Base-by-base conservation (phyloP, 2,329 filamentous ascomycete genomes). In the Exutisphaerella laricina region DNA sequence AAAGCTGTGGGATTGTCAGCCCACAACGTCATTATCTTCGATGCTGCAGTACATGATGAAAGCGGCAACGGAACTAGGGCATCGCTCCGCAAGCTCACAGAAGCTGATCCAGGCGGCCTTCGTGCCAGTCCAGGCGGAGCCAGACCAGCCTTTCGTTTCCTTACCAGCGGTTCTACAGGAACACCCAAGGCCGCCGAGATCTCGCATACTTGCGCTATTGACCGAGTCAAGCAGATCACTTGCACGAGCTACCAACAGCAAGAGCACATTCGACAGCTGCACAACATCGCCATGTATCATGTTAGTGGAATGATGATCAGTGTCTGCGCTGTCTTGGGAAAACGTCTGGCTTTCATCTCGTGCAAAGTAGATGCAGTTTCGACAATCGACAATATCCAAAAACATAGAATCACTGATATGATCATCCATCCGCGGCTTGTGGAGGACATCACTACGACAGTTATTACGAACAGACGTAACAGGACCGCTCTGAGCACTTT, bases 221-320 rank as follows among this genome's bases (percentile, higher is more conserved):
- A 14, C 6, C 8, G 36, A 30, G 6, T 30, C 23, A 4, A 6
- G 14, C 30, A 8, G 7, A n/a, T n/a, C n/a, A n/a, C n/a, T 9
- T 7, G 7, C n/a, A 32, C 8, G 20, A 17, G 30, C 12, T 30
- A 12, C n/a, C 16, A n/a, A 12, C 28, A 13, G 28, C 7, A 3
- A n/a, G 28, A 5, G 17, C n/a, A 21, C 12, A 16, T 14, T 16
- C 22, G 25, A 39, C 17, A 12, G 13, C 17, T 39, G 2, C 23
- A 39, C 12, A 18, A 29, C 14, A 17, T 39, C 4, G 36, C 28
- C n/a, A 39, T 39, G 36, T 25, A 39, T 13, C 36, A 39, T 13
- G 26, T 39, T 25, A 17, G 21, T 17, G 36, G 36, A 9, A 18
- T 25, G 20, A 10, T 38, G 9, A 29, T 28, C 36, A 30, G 17